phyloP scores from a whole-genome alignment of 257 asterid genomes.

The Lavandula angustifolia region DNA sequence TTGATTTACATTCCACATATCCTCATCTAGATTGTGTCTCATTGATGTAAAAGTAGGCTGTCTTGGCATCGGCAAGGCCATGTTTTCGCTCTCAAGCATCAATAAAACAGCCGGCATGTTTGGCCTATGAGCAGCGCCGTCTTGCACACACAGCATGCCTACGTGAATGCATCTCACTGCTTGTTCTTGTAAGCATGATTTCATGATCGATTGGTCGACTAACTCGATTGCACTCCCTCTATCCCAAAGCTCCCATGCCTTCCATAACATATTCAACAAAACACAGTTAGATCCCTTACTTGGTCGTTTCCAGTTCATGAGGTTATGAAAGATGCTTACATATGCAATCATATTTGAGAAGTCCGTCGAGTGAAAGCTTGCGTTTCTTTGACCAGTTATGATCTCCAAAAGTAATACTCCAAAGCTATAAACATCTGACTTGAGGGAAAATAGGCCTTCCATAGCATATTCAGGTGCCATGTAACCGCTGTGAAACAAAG shows the following conservation, averaged over 20 bases:
- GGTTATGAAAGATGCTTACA: conserved; percentile 47
- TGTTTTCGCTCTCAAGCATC: conserved; percentile 68
- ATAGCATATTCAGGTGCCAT: conserved; percentile 98
- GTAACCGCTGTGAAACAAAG: conserved; percentile 60
- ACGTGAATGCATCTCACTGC: conserved; percentile 67
- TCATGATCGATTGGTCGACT: conserved; percentile 47
- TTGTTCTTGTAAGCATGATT: conserved; percentile 42
- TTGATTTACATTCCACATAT: conserved; percentile 47
- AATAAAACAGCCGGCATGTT: conserved; percentile 65
- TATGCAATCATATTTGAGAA: conserved; percentile 59
- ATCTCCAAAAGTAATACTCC: conserved; percentile 84
- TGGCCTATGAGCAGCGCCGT: conserved; percentile 59
- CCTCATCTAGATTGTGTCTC: conserved; percentile 48
- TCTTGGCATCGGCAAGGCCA: conserved; percentile 57
- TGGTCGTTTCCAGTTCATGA: not conserved
- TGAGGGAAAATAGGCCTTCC: conserved; percentile 87
- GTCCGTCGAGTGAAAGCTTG: conserved; percentile 51
- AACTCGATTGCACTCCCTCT: conserved; percentile 56
- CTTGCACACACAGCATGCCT: conserved; percentile 82
- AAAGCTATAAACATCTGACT: conserved; percentile 88
- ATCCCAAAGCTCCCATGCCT: conserved; percentile 87
- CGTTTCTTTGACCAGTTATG: conserved; percentile 60
- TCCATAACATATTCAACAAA: conserved; percentile 5
- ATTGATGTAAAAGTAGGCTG: conserved; percentile 63
- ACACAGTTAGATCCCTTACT: conserved; percentile 2